These are phyloP conservation scores for Monilinia aucupariae DNA, from an alignment of 2,329 filamentous ascomycete genomes.

Conservation along the genomic window DNA sequence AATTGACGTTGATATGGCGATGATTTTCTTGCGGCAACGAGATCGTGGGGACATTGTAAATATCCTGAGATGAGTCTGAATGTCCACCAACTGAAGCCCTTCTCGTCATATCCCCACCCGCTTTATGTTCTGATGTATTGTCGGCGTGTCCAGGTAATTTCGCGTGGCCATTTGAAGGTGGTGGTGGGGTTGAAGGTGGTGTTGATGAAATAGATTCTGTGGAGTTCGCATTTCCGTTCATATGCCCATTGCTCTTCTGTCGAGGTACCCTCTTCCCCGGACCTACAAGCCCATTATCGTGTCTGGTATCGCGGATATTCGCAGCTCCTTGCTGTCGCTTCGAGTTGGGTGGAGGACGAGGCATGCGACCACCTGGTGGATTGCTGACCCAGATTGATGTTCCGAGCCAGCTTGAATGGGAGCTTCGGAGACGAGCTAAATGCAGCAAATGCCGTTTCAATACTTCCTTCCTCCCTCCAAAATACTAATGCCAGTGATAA, in stretches of 20 bases:
- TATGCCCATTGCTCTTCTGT: constrained; percentile 50
- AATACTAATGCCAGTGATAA: not conserved
- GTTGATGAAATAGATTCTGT: constrained; percentile 33
- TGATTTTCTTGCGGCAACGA: constrained; percentile 45
- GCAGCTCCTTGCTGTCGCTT: constrained; percentile 41
- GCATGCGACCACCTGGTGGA: constrained; percentile 31
- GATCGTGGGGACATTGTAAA: constrained; percentile 37
- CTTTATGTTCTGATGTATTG: constrained; percentile 27
- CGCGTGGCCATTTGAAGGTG: constrained; percentile 35
- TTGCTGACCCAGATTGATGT: constrained; percentile 35
- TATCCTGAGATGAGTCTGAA: constrained; percentile 54
- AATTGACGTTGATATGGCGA: constrained; percentile 65
- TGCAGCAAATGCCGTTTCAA: not conserved
- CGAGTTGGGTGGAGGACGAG: constrained; percentile 32
- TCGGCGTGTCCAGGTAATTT: constrained; percentile 27
- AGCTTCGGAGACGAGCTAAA: constrained; percentile 13
- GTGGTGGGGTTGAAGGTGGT: constrained; percentile 39
- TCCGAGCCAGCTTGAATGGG: constrained; percentile 33
- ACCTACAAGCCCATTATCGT: constrained; percentile 83
- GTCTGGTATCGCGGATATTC: constrained; percentile 66
- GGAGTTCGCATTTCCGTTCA: constrained; percentile 45
- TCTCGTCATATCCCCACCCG: constrained; percentile 40
- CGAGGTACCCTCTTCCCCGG: constrained; percentile 59
- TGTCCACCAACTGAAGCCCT: constrained; percentile 47
- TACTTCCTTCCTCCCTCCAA: constrained; percentile 4